Percentiles rank a stretch among this genome's conserved stretches.
phyloP scores from a whole-genome alignment of 768 basidiomycete species.

The Lentinus tigrinus region DNA sequence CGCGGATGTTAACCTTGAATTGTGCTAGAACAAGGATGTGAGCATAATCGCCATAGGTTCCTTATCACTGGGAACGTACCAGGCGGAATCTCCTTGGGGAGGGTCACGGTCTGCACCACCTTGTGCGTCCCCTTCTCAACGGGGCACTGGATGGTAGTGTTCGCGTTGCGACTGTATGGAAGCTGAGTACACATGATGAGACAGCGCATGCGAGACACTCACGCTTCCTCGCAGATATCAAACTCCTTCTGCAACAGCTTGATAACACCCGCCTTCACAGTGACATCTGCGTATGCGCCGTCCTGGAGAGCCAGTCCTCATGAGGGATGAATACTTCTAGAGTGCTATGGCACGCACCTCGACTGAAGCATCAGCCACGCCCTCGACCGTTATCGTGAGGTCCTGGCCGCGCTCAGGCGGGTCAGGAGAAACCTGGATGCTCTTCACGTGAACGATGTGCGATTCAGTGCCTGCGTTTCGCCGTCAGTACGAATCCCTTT shows the following conservation, averaged over 20 bases:
- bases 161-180: constrained; percentile 59
- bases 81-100: constrained; percentile 90
- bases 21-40: constrained; percentile 57
- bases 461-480: constrained; percentile 38
- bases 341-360: constrained; percentile 48
- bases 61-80: constrained; percentile 39
- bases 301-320: constrained; percentile 48
- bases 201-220: constrained; percentile 34
- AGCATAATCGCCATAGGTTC: background rate
- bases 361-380: constrained; percentile 53
- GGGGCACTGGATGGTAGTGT: constrained; percentile 82
- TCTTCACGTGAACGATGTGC: constrained; percentile 61
- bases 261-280: constrained; percentile 90
- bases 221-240: constrained; percentile 95
- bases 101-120: constrained; percentile 78
- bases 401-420: constrained; percentile 87
- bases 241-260: constrained; percentile 84
- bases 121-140: constrained; percentile 67
- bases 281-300: constrained; percentile 87
- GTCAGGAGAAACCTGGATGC: constrained; percentile 77
- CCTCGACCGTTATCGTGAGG: constrained; percentile 82
- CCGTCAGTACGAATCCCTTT: constrained; percentile 1
- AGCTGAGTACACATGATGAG: background rate
- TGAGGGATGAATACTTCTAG: background rate
- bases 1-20: constrained; percentile 69